Evolutionary conservation across 2,329 filamentous ascomycete genomes (phyloP).

Genomic region (Cladophialophora yegresii): DNA sequence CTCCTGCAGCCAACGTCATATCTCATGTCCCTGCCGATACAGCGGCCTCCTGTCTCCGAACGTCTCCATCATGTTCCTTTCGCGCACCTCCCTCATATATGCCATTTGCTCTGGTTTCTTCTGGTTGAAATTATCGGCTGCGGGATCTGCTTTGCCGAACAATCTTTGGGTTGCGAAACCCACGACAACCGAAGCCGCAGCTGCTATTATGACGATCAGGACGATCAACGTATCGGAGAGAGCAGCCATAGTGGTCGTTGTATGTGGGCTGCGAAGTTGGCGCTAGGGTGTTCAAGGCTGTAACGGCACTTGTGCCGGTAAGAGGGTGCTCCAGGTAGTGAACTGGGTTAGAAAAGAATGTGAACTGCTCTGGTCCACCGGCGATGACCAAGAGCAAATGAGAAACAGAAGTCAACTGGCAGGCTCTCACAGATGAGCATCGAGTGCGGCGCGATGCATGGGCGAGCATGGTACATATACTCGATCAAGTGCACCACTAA

Average conservation of each 20-base stretch:
- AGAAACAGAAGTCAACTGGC: neutral
- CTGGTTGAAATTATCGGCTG: constrained; percentile 12
- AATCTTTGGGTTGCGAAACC: constrained; percentile 25
- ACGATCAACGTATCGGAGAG: constrained; percentile 23
- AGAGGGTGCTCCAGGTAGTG: neutral
- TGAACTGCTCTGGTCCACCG: neutral
- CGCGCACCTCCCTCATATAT: constrained; percentile 29
- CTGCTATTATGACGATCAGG: constrained; percentile 26
- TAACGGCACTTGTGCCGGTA: neutral
- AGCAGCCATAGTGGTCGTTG: neutral
- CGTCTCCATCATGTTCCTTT: constrained; percentile 18
- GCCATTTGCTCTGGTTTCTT: constrained; percentile 19
- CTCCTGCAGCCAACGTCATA: neutral
- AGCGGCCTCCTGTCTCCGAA: constrained; percentile 18
- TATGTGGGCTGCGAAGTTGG: neutral
- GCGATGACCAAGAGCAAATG: neutral
- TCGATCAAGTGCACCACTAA: neutral
- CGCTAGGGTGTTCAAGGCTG: neutral
- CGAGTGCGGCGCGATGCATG: neutral
- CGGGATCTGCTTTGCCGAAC: constrained; percentile 9
- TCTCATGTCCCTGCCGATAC: neutral
- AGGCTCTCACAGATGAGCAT: neutral
- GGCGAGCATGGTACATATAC: constrained; percentile 8
- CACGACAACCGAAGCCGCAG: constrained; percentile 14
- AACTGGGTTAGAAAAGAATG: neutral